Percentiles rank a stretch among this genome's conserved stretches.
Evolutionary conservation across 2,329 filamentous ascomycete species (phyloP).

Genomic region (Arthrobotrys sphaeroides): DNA sequence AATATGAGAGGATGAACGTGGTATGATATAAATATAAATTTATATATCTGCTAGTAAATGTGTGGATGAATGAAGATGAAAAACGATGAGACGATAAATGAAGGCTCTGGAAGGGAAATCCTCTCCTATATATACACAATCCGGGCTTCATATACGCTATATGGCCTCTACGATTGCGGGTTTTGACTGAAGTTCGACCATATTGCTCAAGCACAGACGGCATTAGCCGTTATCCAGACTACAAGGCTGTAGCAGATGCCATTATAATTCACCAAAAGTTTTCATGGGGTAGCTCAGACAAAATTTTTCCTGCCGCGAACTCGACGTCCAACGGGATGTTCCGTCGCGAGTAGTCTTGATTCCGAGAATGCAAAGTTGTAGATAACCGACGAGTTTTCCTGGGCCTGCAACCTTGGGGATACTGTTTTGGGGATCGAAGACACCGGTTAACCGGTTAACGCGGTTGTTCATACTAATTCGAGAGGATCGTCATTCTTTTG

Average conservation of each 20-base stretch:
- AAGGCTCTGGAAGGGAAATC: neutral
- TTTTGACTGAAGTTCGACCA: neutral
- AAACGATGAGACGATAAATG: neutral
- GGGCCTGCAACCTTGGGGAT: neutral
- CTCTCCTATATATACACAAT: slow-evolving; percentile 1
- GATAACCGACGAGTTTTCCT: neutral
- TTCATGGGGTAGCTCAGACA: neutral
- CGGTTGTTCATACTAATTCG: neutral
- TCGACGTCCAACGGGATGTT: neutral
- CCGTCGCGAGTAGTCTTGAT: neutral
- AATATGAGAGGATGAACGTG: neutral
- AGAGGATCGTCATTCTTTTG: neutral
- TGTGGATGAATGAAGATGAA: neutral
- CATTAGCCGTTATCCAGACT: neutral
- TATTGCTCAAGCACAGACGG: neutral
- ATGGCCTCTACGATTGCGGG: neutral
- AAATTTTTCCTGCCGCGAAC: neutral
- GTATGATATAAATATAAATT: neutral
- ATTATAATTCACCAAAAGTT: neutral
- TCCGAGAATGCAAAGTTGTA: neutral
- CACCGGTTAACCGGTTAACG: neutral
- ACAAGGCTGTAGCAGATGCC: neutral
- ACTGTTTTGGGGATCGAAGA: neutral
- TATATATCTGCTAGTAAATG: neutral
- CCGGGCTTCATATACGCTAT: neutral